Base-by-base conservation (phyloP, 768 basidiomycete genomes). In the Wakefieldia striispora region DNA sequence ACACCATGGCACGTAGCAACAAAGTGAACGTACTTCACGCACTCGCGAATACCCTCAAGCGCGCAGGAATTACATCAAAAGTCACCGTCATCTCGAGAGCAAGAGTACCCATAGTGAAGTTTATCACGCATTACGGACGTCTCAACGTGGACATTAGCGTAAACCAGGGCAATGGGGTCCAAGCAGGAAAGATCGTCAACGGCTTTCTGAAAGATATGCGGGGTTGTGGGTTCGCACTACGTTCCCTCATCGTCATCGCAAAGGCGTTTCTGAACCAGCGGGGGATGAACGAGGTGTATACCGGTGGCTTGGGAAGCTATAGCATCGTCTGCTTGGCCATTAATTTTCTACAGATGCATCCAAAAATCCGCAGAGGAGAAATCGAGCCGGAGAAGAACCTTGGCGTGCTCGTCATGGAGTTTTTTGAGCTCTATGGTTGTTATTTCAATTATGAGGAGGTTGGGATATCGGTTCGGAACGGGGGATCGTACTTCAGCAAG, bases 281-380 rank as follows among this genome's bases (percentile, higher is more conserved):
- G 35, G 81, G 82, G 24, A 90, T 97, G 92, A 98, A 99, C 66
- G 97, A 98, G 68, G 95, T 98, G n/a, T 97, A 86, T 66, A 89
- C 87, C 0, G 95, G 97, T 8, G 97, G 97, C 2, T 68, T 99
- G 31, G 95, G 95, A 19, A 92, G 90, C 62, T 98, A 97, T 65
- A 85, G 88, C 57, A 91, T 97, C 50, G 92, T 97, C 47, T 97
- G 91, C 66, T 69, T 99, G 48, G 93, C 88, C 11, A 82, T 97
- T 56, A 91, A 84, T 67, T 99, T 99, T 66, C 74, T 99, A 41
- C 97, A 98, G 77, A 91, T 97, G 79, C 97, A 99, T 60, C 97
- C 97, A 2, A 95, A 95, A 67, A 83, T 98, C 51, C 84, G 95
- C 35, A 70, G 82, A 47, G 89, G 84, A 0, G 91, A 95, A 68